phyloP scores from a whole-genome alignment of 1,284 basidiomycete genomes.

The Sporisorium reilianum region DNA sequence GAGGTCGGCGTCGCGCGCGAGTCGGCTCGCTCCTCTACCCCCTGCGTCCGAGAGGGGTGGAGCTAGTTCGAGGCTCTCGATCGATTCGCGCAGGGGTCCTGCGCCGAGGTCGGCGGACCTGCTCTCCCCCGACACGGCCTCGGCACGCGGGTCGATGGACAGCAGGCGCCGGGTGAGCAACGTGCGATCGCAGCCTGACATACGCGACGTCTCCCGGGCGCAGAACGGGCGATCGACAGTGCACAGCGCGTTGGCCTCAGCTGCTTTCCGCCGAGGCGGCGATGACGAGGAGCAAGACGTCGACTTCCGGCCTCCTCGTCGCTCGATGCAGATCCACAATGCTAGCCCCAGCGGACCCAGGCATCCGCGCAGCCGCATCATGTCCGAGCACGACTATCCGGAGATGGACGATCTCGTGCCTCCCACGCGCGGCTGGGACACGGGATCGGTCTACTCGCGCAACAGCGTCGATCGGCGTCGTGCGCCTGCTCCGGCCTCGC shows the following conservation, averaged over 20 bases:
- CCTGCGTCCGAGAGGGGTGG: constrained; percentile 14
- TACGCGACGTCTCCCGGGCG: constrained; percentile 3
- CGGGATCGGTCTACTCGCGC: constrained; percentile 18
- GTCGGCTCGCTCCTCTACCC: constrained; percentile 20
- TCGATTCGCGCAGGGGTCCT: constrained; percentile 19
- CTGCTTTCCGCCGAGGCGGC: constrained; percentile 6
- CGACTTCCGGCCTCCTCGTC: not conserved
- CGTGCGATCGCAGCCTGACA: constrained; percentile 28
- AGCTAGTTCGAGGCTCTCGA: constrained; percentile 6
- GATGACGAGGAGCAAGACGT: constrained; percentile 17
- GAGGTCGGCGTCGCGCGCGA: constrained; percentile 14
- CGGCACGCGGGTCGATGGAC: constrained; percentile 33
- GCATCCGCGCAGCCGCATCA: constrained; percentile 15
- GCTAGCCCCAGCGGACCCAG: constrained; percentile 1
- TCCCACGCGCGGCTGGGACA: constrained; percentile 26
- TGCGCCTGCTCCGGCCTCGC: not conserved
- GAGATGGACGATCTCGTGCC: constrained; percentile 47
- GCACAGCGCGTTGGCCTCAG: constrained; percentile 27
- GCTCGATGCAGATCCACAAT: constrained; percentile 17
- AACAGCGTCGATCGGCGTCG: constrained; percentile 23
- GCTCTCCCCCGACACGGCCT: constrained; percentile 17
- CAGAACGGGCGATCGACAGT: constrained; percentile 10
- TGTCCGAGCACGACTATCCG: constrained; percentile 22
- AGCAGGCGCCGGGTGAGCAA: constrained; percentile 15
- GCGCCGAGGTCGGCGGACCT: constrained; percentile 7